phyloP scores from a whole-genome alignment of 768 basidiomycete species.

The Pleurotus djamor region DNA sequence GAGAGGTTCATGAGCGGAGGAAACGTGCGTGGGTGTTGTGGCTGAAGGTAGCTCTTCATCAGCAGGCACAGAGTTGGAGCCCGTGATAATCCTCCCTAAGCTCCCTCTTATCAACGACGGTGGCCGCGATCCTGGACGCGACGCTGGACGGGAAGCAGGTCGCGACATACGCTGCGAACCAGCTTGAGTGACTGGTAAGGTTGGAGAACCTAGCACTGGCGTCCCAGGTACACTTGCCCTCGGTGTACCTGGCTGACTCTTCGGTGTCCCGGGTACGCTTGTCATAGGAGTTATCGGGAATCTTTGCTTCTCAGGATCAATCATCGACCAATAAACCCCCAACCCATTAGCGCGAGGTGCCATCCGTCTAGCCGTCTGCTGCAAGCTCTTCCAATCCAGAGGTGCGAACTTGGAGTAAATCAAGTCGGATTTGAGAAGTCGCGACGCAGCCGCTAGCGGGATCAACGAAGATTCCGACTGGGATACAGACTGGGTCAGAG shows the following conservation, averaged over 20 bases:
- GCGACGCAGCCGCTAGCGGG: conserved; percentile 47
- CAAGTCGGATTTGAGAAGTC: conserved; percentile 58
- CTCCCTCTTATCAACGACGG: background rate
- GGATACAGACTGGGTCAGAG: conserved; percentile 29
- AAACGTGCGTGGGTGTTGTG: background rate
- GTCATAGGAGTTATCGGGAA: conserved; percentile 50
- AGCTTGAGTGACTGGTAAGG: background rate
- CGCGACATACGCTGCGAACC: background rate
- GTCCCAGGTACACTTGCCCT: conserved; percentile 1
- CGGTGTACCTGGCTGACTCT: conserved; percentile 16
- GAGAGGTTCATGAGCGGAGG: background rate
- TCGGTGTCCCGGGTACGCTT: conserved; percentile 24
- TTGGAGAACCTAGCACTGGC: background rate
- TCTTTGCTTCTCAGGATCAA: conserved; percentile 58
- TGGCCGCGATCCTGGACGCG: conserved; percentile 1
- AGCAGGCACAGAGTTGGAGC: background rate
- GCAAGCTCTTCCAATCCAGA: conserved; percentile 49
- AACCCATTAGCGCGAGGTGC: conserved; percentile 62
- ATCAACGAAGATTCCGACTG: conserved; percentile 47
- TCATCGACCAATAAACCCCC: conserved; percentile 57
- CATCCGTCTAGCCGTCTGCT: conserved; percentile 45
- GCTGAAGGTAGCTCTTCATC: background rate
- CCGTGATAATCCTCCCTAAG: background rate
- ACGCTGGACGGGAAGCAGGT: background rate
- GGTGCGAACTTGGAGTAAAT: conserved; percentile 61